Conservation (phyloP, 208 protist species). For the Trypanosomatidae sp. region DNA sequence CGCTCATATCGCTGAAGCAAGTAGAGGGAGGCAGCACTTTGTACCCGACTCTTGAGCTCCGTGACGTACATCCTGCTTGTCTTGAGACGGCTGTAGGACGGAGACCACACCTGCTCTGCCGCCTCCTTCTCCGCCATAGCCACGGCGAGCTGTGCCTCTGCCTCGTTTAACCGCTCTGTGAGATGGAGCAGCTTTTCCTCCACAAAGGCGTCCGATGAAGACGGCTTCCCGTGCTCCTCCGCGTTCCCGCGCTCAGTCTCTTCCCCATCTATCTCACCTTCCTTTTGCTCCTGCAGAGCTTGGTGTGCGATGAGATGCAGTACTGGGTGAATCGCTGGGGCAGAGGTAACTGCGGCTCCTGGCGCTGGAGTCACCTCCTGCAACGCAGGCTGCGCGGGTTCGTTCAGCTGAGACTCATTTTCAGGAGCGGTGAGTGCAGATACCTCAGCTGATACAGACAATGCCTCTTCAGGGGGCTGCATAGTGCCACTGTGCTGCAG, state of each 20-base stretch:
- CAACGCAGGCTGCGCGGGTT: not conserved
- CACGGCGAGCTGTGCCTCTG: slow-evolving; percentile 13
- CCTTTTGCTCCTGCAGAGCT: not conserved
- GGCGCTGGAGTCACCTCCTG: not conserved
- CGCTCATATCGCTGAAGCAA: slow-evolving; percentile 63
- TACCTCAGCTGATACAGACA: slow-evolving; percentile 22
- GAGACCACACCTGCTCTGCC: slow-evolving; percentile 34
- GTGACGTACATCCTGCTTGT: slow-evolving; percentile 35
- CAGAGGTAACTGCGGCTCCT: not conserved
- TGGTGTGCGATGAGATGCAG: slow-evolving; percentile 8
- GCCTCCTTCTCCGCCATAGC: slow-evolving; percentile 20
- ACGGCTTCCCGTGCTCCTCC: not conserved
- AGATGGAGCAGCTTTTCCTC: not conserved
- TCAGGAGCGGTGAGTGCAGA: slow-evolving; percentile 20
- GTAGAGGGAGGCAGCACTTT: slow-evolving; percentile 49
- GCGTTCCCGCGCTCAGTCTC: not conserved
- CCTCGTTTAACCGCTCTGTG: not conserved
- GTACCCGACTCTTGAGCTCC: slow-evolving; percentile 41
- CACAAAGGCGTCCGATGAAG: not conserved
- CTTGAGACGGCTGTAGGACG: slow-evolving; percentile 39
- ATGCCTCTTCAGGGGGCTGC: slow-evolving; percentile 17
- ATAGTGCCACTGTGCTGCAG: slow-evolving; percentile 19
- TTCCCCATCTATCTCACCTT: not conserved
- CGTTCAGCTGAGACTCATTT: not conserved
- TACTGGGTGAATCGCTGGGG: slow-evolving; percentile 2